phyloP scores from a whole-genome alignment of 2,329 filamentous ascomycete species.

The Trichophyton schoenleinii region DNA sequence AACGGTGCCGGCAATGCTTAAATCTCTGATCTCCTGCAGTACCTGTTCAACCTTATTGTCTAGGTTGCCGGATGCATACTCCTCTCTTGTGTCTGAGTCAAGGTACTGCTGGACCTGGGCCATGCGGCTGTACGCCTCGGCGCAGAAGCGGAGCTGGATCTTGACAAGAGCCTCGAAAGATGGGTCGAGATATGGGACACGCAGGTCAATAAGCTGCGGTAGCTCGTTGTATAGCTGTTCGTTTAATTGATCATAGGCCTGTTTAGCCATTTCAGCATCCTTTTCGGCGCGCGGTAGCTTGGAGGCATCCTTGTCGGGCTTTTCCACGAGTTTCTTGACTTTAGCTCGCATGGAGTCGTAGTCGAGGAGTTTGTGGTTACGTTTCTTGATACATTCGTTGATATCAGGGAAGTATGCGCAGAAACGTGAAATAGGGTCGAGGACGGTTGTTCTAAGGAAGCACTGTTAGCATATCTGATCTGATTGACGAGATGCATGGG shows the following conservation, averaged over 20 bases:
- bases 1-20: constrained; percentile 77
- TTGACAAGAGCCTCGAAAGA: constrained; percentile 97
- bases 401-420: constrained; percentile 98
- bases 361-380: constrained; percentile 94
- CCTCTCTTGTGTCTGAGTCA: constrained; percentile 85
- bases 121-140: constrained; percentile 95
- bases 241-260: constrained; percentile 91
- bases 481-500: not conserved
- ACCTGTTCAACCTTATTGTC: constrained; percentile 91
- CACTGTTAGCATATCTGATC: not conserved
- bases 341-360: constrained; percentile 93
- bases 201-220: constrained; percentile 89
- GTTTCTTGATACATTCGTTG: constrained; percentile 99
- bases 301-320: constrained; percentile 95
- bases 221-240: constrained; percentile 88
- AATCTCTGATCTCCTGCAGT: constrained; percentile 86
- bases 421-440: constrained; percentile 91
- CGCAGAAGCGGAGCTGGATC: constrained; percentile 94
- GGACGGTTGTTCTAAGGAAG: constrained; percentile 61
- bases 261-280: constrained; percentile 87
- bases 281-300: constrained; percentile 94
- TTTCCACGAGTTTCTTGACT: constrained; percentile 93
- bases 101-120: constrained; percentile 98
- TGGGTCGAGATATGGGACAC: constrained; percentile 92
- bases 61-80: constrained; percentile 87